Base-by-base conservation (phyloP, 202 grass and related monocot species). In the Eragrostis tef region DNA sequence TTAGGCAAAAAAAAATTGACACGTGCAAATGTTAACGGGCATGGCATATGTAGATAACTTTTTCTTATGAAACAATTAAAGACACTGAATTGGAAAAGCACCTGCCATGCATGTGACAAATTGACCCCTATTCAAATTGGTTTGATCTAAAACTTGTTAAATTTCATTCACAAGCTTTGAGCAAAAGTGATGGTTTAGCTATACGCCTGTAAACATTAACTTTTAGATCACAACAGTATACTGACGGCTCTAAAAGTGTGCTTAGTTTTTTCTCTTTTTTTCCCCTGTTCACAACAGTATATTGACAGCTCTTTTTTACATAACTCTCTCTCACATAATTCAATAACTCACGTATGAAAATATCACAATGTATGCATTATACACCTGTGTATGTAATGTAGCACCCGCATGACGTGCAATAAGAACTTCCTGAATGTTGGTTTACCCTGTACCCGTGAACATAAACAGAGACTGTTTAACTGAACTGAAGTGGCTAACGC, bases 401-500 rank as follows among this genome's bases (percentile, higher is more conserved):
- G 52, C 54, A 54, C 29, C 29, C 50, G 0, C 73, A 48, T 71
- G 34, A 48, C 26, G 13, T 19, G 19, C 34, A 67, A 22, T 10
- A 29, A 29, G 4, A 26, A 54, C 17, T 11, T 26, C 59, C 58
- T 62, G 22, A 16, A 47, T 19, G 50, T 26, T 19, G 46, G 52
- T 76, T 67, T 47, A 42, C 29, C 61, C 56, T 72, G 46, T 21
- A 77, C 72, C 50, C 6, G 49, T 42, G 41, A 58, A 36, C 62
- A 74, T 10, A 41, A 63, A 47, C 74, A 48, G 13, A 48, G 14
- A 0, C 13, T 62, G 26, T 19, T 2, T 39, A 39, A 57, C 66
- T 78, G 47, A 66, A 25, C 25, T 22, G 8, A 62, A 22, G 71
- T 1, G 36, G 14, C 67, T 83, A 89, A 63, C 53, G 73, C 68